Evolutionary conservation across 2,329 filamentous ascomycete species (phyloP).

Genomic region (Trichoderma atroviride): DNA sequence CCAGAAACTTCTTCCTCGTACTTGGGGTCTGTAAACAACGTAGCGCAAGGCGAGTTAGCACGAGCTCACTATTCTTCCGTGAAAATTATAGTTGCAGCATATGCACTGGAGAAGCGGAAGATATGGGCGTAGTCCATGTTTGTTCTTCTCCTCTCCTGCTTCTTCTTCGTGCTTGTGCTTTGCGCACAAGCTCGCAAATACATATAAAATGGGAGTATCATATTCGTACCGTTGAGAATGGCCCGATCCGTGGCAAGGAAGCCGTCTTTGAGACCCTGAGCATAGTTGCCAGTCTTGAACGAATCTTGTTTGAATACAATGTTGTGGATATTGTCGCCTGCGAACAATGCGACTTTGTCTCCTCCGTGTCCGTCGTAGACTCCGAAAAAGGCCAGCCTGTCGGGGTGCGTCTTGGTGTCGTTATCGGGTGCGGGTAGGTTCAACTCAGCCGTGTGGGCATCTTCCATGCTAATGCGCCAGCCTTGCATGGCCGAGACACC

Average conservation of each 20-base stretch:
- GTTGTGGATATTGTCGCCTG: constrained; percentile 88
- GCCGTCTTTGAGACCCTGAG: constrained; percentile 94
- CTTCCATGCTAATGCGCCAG: constrained; percentile 99
- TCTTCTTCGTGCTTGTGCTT: background rate
- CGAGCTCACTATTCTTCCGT: background rate
- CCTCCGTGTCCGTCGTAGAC: constrained; percentile 98
- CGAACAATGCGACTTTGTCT: constrained; percentile 92
- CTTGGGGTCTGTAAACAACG: constrained; percentile 70
- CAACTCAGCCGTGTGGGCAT: constrained; percentile 87
- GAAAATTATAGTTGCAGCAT: background rate
- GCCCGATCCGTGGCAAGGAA: constrained; percentile 95
- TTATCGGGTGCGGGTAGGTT: constrained; percentile 69
- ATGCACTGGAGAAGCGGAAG: background rate
- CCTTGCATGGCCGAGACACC: constrained; percentile 99
- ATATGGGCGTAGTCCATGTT: background rate
- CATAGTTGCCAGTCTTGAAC: constrained; percentile 87
- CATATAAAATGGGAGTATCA: background rate
- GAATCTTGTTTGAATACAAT: constrained; percentile 94
- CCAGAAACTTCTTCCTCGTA: constrained; percentile 98
- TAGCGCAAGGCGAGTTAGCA: background rate
- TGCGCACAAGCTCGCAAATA: constrained; percentile 5
- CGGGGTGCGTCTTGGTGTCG: constrained; percentile 65
- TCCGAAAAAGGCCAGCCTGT: constrained; percentile 90
- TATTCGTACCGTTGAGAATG: constrained; percentile 80
- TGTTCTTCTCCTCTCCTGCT: background rate